Evolutionary conservation across 345 rosid genomes (phyloP).

Genomic region (Gynandropsis gynandra): DNA sequence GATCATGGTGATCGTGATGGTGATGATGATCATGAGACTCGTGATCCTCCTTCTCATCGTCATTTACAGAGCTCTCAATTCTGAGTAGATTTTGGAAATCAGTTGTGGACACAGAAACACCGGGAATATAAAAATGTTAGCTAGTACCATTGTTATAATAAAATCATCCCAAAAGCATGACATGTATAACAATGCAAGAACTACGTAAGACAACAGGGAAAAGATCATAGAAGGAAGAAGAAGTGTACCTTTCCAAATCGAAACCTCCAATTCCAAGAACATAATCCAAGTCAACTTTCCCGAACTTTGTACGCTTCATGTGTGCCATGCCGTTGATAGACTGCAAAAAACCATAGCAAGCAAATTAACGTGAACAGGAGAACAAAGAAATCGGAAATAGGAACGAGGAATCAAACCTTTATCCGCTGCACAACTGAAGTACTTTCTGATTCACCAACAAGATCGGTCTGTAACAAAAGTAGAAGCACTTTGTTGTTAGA

Average conservation of each 20-base stretch:
- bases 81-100: conserved; percentile 30
- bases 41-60: conserved; percentile 48
- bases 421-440: conserved; percentile 61
- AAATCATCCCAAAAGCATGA: conserved; percentile 10
- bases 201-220: conserved; percentile 11
- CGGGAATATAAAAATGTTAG: too few relatives aligned
- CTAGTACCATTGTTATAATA: too few relatives aligned
- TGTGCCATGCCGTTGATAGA: conserved; percentile 71
- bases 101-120: too few relatives aligned
- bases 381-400: not conserved
- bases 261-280: conserved; percentile 98
- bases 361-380: conserved; percentile 10
- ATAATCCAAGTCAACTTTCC: conserved; percentile 89
- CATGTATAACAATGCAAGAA: not conserved
- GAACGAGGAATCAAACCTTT: conserved; percentile 35
- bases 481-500: too few relatives aligned
- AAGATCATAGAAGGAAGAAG: conserved; percentile 15
- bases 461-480: conserved; percentile 59
- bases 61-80: conserved; percentile 70
- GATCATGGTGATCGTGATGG: conserved; percentile 27
- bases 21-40: conserved; percentile 33
- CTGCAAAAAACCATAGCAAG: conserved; percentile 33
- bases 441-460: conserved; percentile 63
- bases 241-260: conserved; percentile 80
- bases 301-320: conserved; percentile 64